phyloP scores from a whole-genome alignment of 163 green algal genomes.

The Volvox carteri region DNA sequence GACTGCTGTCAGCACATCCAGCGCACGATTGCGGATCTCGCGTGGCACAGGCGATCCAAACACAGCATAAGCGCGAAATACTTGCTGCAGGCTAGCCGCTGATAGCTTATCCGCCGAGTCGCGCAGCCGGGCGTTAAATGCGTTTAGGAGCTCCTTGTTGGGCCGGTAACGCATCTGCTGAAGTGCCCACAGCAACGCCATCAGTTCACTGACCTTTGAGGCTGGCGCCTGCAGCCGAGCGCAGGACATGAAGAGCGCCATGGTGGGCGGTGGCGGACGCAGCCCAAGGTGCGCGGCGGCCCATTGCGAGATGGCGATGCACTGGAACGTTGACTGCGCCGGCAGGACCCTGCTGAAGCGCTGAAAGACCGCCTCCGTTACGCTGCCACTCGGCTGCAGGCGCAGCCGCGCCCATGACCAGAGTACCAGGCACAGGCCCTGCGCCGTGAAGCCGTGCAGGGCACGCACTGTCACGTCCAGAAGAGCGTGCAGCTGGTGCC shows the following conservation, averaged over 20 bases:
- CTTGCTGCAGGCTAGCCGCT: neutral
- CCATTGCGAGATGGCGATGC: constrained; percentile 6
- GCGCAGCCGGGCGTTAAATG: neutral
- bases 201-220: neutral
- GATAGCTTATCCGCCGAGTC: neutral
- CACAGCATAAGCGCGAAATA: neutral
- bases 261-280: neutral
- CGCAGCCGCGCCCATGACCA: constrained; percentile 13
- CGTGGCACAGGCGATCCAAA: neutral
- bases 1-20: neutral
- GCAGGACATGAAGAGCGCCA: constrained; percentile 10
- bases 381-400: neutral
- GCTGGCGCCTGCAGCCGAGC: constrained; percentile 20
- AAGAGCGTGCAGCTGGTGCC: constrained; percentile 27
- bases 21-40: neutral
- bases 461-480: neutral
- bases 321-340: constrained; percentile 26
- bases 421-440: constrained; percentile 30
- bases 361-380: neutral
- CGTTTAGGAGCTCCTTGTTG: neutral
- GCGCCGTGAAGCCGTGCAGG: neutral
- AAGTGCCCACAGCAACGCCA: constrained; percentile 38
- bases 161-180: constrained; percentile 26
- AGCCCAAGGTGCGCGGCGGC: constrained; percentile 6
- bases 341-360: constrained; percentile 34